Percentiles rank a stretch among this genome's conserved stretches.
phyloP scores from a whole-genome alignment of 495 filamentous ascomycete genomes.

The Neurospora sp. region DNA sequence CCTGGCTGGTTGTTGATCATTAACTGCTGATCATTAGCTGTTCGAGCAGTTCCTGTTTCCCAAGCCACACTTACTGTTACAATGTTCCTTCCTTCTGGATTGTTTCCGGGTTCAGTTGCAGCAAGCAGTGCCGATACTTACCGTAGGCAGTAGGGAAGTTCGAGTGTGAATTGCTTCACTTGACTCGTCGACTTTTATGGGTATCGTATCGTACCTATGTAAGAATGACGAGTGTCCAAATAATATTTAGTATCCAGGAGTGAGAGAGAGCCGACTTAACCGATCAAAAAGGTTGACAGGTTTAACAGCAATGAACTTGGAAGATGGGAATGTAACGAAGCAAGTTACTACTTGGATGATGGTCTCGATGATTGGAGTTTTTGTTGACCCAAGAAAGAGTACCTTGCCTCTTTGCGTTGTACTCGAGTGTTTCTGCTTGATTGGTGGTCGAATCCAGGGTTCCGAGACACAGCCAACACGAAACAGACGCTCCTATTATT shows the following conservation, averaged over 20 bases:
- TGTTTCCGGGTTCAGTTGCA: background rate
- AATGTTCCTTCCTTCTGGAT: background rate
- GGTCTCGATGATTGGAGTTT: too few species aligned
- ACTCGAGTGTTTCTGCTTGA: background rate
- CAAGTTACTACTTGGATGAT: background rate
- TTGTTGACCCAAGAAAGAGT: background rate
- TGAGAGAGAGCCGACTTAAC: background rate
- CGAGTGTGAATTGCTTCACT: background rate
- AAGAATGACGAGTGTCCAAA: background rate
- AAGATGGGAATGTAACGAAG: background rate
- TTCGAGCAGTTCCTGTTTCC: background rate
- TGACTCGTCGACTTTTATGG: too few species aligned
- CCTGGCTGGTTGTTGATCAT: background rate
- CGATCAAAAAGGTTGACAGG: background rate
- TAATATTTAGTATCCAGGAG: too few species aligned
- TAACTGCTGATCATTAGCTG: background rate
- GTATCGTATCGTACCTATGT: too few species aligned
- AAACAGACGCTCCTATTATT: background rate
- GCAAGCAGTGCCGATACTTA: too few species aligned
- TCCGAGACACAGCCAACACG: background rate
- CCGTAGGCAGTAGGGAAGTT: background rate
- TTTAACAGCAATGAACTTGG: background rate
- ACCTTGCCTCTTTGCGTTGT: background rate
- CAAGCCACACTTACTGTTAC: background rate
- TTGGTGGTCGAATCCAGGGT: background rate